phyloP scores from a whole-genome alignment of 352 stramenopile species.

The Pythium sukuiense region DNA sequence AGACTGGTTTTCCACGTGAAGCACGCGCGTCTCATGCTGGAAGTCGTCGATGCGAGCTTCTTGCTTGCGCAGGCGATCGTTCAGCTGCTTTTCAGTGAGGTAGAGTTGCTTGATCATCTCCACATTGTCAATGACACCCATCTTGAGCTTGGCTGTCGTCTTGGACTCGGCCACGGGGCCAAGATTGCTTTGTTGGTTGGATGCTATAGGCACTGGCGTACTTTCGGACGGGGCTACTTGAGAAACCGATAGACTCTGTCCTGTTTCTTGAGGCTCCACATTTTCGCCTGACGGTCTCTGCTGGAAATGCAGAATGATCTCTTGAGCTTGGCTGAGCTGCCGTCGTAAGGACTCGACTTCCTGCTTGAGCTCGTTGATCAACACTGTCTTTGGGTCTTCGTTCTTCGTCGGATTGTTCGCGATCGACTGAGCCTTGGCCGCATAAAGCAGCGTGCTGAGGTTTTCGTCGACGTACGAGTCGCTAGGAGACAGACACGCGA shows the following conservation, averaged over 20 bases:
- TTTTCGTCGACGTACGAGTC: slow-evolving; percentile 58
- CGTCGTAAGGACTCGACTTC: slow-evolving; percentile 31
- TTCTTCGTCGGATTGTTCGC: slow-evolving; percentile 51
- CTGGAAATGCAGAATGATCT: slow-evolving; percentile 46
- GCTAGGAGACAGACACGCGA: slow-evolving; percentile 61
- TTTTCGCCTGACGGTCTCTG: background rate
- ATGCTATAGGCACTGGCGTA: background rate
- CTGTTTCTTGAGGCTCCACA: background rate
- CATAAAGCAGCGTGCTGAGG: slow-evolving; percentile 66
- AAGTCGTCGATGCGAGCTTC: slow-evolving; percentile 29
- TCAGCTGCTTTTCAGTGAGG: slow-evolving; percentile 45
- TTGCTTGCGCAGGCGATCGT: slow-evolving; percentile 24
- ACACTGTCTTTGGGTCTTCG: slow-evolving; percentile 42
- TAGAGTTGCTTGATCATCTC: slow-evolving; percentile 58
- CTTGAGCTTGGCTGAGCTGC: slow-evolving; percentile 40
- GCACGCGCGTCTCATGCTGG: slow-evolving; percentile 38
- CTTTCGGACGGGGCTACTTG: no score
- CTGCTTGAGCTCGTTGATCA: slow-evolving; percentile 49
- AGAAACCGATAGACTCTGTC: background rate
- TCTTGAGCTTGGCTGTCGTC: slow-evolving; percentile 36
- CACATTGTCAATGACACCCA: slow-evolving; percentile 60
- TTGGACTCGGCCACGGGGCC: slow-evolving; percentile 6
- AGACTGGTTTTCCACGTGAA: slow-evolving; percentile 58
- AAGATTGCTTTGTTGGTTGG: background rate
- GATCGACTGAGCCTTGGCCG: slow-evolving; percentile 53